Conservation (phyloP, 192 early-diverging fungal genomes). For the Coemansia umbellata region DNA sequence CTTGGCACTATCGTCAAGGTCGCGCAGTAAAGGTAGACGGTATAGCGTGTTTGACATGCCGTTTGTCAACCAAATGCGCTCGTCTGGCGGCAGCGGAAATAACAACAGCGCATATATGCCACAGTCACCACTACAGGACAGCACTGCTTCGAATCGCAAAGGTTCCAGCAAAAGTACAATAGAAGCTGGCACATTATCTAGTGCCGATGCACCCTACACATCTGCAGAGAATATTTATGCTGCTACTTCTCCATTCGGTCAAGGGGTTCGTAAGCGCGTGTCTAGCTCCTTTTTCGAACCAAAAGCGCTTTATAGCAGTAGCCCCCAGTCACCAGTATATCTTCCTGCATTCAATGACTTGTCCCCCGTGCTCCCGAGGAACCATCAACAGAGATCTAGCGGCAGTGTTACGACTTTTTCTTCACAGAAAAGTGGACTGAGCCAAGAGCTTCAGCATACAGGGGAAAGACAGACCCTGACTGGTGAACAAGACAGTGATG, state of each 20-base stretch:
- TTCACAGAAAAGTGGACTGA: neutral
- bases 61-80: constrained; percentile 22
- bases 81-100: neutral
- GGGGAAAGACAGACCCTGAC: neutral
- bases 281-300: too few species aligned
- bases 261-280: too few species aligned
- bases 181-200: neutral
- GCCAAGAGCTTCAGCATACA: neutral
- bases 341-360: too few species aligned
- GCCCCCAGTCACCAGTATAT: too few species aligned
- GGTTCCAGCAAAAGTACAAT: neutral
- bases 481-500: neutral
- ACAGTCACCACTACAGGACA: too few species aligned
- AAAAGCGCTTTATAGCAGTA: too few species aligned
- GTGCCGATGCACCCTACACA: too few species aligned
- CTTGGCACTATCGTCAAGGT: constrained; percentile 1
- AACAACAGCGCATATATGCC: too few species aligned
- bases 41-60: constrained; percentile 48
- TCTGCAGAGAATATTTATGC: too few species aligned
- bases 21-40: constrained; percentile 20
- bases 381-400: neutral
- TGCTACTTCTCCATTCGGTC: too few species aligned
- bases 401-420: constrained; percentile 13
- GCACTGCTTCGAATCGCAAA: too few species aligned
- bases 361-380: too few species aligned